A percentile compares a stretch with the other conserved stretches of the same genome.
phyloP scores from a whole-genome alignment of 2,329 filamentous ascomycete genomes.

The Epichloe sibirici region DNA sequence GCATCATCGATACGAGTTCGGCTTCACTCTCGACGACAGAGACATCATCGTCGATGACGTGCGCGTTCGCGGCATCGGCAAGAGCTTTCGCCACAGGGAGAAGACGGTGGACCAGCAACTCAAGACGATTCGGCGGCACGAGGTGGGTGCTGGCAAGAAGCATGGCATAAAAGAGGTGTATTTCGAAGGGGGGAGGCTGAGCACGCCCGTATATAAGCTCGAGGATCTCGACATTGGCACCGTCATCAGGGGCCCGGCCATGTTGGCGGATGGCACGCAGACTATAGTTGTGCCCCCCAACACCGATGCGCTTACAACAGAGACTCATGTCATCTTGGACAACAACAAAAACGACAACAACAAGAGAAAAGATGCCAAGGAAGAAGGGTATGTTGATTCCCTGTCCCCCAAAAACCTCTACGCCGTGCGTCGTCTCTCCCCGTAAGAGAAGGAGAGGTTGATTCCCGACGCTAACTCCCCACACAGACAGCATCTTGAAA shows the following conservation, averaged over 20 bases:
- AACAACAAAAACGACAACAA: conserved; percentile 41
- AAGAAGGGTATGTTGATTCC: conserved; percentile 13
- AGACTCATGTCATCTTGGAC: conserved; percentile 84
- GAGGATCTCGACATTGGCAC: conserved; percentile 62
- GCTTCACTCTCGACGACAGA: conserved; percentile 71
- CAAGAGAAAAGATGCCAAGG: conserved; percentile 37
- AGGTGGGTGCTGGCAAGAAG: conserved; percentile 44
- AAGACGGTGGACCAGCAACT: conserved; percentile 79
- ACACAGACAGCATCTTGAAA: conserved; percentile 9
- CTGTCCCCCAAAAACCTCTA: background rate
- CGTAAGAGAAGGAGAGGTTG: no score
- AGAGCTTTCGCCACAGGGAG: conserved; percentile 68
- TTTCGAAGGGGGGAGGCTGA: conserved; percentile 66
- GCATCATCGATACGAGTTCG: conserved; percentile 87
- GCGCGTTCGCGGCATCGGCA: conserved; percentile 76
- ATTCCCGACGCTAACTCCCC: background rate
- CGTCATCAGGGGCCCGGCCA: conserved; percentile 65
- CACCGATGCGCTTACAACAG: conserved; percentile 62
- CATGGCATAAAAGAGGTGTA: conserved; percentile 63
- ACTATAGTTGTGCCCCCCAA: conserved; percentile 82
- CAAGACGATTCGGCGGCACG: conserved; percentile 50
- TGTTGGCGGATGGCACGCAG: conserved; percentile 78
- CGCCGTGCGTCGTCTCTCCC: background rate
- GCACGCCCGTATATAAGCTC: conserved; percentile 76
- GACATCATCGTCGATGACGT: conserved; percentile 89